Base-by-base conservation (phyloP, 2,329 filamentous ascomycete genomes). In the Aspergillus uvarum region DNA sequence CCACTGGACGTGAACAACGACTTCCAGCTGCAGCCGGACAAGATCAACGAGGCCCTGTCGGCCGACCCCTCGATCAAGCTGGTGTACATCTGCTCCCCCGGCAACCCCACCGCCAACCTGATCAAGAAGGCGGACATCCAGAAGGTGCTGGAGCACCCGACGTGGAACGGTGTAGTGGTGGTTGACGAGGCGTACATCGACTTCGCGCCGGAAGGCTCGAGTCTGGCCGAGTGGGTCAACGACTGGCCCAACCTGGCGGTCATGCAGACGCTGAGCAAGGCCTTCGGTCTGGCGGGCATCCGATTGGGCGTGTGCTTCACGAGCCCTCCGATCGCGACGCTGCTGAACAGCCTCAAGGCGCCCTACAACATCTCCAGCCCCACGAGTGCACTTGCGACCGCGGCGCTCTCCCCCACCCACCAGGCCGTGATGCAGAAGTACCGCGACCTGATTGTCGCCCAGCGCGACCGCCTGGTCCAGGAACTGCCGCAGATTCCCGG, bases 221-320 rank as follows among this genome's bases (percentile, higher is more conserved):
- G 90, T 66, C 83, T 98, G 26, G 94, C 95, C 26, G 91, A 96
- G 77, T 96, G 91, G 89, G 93, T 96, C 1, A 82, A 85, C 38
- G 92, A 96, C 71, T 96, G 91, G 86, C 93, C 94, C 54, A 99
- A 99, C 76, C 82, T 99, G 26, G 92, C 97, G 19, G 93, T 99
- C 59, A 92, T 98, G 91, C 95, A 99, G 81, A 99, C 95, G 1
- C 83, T 98, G n/a, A 96, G 91, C 70, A 99, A 99, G 77, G 95
- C 92, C 0, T 99, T 99, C 72, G 95, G 95, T 29, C 85, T 99
- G 71, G 95, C 95, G 4, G 95, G 94, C 54, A 96, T 99, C 72
- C 85, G 95, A 16, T 83, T 99, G 1, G 95, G 95, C 51, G 90
- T 88, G 7, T 92, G 91, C 0, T 99, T 97, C 73, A 85, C 91